Evolutionary conservation across 306 rosid genomes (phyloP), one percentile per base, ranked within the genome.

Genomic region (Quillaja saponaria): DNA sequence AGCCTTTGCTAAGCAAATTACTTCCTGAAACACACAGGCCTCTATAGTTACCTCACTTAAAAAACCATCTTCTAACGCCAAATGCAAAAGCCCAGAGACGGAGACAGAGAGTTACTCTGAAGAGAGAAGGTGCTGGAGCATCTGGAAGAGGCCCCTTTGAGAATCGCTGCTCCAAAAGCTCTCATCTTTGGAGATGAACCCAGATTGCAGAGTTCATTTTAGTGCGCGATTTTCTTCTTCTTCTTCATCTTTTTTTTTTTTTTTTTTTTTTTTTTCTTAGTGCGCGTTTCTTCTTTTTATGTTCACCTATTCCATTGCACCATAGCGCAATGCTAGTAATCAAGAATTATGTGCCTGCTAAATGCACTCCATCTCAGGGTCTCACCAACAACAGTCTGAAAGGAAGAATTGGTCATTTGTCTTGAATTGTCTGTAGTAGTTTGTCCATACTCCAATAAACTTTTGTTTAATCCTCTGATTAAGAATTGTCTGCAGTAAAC

Each of bases 21-120:
- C 57, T 74, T 65, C 94, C 97, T 87, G 88, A 57, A 74, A 61
- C 67, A 34, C 10, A 68, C 48, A 68, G n/a, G 35, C 44, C 47
- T 34, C 34, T 55, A 66, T 8, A 63, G 48, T 59, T 61, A 75
- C 13, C 57, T 66, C 52, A 33, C 18, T n/a, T n/a, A n/a, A n/a
- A 8, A 49, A 49, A n/a, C 50, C 44, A 37, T 15, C 25, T 44
- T 52, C 13, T 17, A 52, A 57, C 1, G 49, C 1, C n/a, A 45
- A 48, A 31, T 49, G 42, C 1, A 49, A 47, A 47, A 44, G 50
- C n/a, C 41, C 31, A 63, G 38, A 58, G 40, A 61, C n/a, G 20
- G 19, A 45, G 66, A 46, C 49, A 58, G 25, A 3, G 15, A 55
- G 63, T 28, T 74, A 88, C 88, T 55, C 38, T 50, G 74, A 39